A percentile compares a stretch with the other conserved stretches of the same genome.
phyloP scores from a whole-genome alignment of 2,329 filamentous ascomycete genomes.

The Aspergillus persii region DNA sequence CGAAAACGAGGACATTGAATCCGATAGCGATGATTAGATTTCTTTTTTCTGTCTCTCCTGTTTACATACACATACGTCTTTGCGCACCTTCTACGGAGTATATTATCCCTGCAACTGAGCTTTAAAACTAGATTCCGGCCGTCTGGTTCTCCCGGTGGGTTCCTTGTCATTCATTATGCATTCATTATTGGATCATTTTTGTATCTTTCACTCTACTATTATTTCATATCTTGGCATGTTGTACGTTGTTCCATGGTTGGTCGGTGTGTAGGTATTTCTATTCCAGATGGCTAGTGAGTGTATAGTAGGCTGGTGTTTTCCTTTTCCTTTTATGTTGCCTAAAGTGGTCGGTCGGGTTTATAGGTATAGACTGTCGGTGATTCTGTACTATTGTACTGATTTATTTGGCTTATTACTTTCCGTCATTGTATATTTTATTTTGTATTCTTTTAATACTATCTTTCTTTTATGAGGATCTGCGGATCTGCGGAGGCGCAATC shows the following conservation, averaged over 20 bases:
- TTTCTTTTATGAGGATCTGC: background rate
- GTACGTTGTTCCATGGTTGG: background rate
- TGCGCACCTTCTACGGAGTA: background rate
- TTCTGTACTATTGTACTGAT: background rate
- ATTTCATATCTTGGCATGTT: background rate
- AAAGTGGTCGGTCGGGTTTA: background rate
- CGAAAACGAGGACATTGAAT: slow-evolving; percentile 42
- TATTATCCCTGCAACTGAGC: background rate
- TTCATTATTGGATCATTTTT: background rate
- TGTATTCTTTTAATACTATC: background rate
- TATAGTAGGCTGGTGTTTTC: background rate
- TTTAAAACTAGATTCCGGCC: background rate
- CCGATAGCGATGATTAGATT: slow-evolving; percentile 41
- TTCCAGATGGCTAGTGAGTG: background rate
- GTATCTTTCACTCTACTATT: background rate
- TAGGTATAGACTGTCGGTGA: background rate
- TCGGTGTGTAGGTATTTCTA: background rate
- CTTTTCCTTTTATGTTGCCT: background rate
- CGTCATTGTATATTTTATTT: background rate
- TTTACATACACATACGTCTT: too few relatives aligned
- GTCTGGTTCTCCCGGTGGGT: background rate
- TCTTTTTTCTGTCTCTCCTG: background rate
- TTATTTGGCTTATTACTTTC: background rate
- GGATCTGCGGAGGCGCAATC: background rate
- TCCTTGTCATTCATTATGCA: background rate